Evolutionary conservation across 2,329 filamentous ascomycete species (phyloP), one percentile per base, ranked within the genome.

Genomic region (Aschersonia sp.): DNA sequence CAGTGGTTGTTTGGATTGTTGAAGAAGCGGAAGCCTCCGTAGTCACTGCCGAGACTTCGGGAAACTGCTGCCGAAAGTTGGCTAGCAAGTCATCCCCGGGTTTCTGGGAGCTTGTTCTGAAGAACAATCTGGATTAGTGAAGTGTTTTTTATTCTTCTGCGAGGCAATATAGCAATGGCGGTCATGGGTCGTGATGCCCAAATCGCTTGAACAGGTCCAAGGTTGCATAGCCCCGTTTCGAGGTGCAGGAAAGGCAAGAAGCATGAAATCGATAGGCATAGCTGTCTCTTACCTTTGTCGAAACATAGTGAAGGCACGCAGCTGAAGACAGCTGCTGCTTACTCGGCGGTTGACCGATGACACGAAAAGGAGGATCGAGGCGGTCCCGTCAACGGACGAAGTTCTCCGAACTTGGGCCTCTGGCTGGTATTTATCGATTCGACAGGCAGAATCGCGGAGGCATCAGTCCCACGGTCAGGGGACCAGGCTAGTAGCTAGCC

Each of bases 1-100:
- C 64, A 53, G 67, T 52, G 20, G 60, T 58, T 51, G 50, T 44
- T 28, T 63, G 61, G 28, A 58, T 56, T 58, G 58, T 68, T 59
- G 55, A 62, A 57, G 55, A 69, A 58, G 57, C 56, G 35, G 73
- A 64, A 47, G 72, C 58, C 50, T 68, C 61, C 47, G 73, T 62
- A 55, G 70, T 70, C 50, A 74, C 71, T 47, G 75, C 69, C 49
- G 75, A 70, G 52, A 94, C 71, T 57, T 89, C 80, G 44, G 87
- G 84, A 59, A 94, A 95, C 55, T 79, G 82, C 59, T 85, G 79
- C 62, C 85, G 85, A 69, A 94, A 94, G 63, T 78, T 81, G 66
- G 80, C 80, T 63, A 89, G 80, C 59, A 94, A 75, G 58, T 89
- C 85, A 61, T 89, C 84, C 62, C 78, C 80, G 49, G 87, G 88